Percentiles rank a stretch among this genome's conserved stretches.
Conservation (phyloP, 768 basidiomycete species). For the Termitomyces sp. region DNA sequence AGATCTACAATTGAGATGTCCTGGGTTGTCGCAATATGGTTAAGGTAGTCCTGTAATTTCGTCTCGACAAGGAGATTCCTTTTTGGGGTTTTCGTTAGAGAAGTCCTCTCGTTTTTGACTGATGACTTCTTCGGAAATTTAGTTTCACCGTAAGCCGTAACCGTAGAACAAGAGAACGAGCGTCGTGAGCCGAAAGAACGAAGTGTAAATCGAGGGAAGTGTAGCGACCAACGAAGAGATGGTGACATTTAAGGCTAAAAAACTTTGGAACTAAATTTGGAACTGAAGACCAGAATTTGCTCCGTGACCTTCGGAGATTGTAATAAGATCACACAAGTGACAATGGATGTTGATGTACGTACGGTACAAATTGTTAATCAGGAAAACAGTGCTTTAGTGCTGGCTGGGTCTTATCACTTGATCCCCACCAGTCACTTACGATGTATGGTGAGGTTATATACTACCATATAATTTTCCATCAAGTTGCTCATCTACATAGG, state of each 20-base stretch:
- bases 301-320: too few species aligned
- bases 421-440: too few species aligned
- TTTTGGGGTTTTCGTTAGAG: not conserved
- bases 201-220: not conserved
- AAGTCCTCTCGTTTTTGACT: slow-evolving; percentile 1
- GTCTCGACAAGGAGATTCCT: slow-evolving; percentile 33
- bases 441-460: too few species aligned
- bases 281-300: too few species aligned
- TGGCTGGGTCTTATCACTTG: too few species aligned
- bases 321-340: too few species aligned
- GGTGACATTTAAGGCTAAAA: slow-evolving; percentile 10
- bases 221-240: slow-evolving; percentile 9
- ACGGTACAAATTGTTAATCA: too few species aligned
- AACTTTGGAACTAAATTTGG: not conserved
- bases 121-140: not conserved
- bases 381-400: too few species aligned
- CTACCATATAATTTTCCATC: too few species aligned
- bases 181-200: not conserved
- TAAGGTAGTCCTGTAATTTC: slow-evolving; percentile 51
- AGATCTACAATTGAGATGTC: slow-evolving; percentile 56
- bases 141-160: not conserved
- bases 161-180: not conserved
- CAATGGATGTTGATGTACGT: too few species aligned
- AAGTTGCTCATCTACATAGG: too few species aligned
- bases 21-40: slow-evolving; percentile 40